Base-by-base conservation (phyloP, 306 rosid genomes). In the Elaeagnus macrophylla region DNA sequence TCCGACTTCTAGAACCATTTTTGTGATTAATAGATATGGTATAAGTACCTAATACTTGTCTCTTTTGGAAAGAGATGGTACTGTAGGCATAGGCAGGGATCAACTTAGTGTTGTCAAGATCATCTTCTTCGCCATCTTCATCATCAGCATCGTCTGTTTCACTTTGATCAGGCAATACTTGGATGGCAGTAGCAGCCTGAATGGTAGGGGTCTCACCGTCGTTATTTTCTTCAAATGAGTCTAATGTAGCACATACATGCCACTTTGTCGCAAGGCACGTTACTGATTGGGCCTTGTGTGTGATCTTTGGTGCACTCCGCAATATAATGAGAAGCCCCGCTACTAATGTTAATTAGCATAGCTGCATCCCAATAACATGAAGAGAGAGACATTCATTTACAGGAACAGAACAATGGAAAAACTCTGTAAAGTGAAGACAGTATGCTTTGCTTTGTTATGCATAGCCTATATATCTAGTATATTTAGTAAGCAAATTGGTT, bases 211-310 rank as follows among this genome's bases (percentile, higher is more conserved):
- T 56, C 5, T 68, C 84, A 7, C 75, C 79, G 0, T 79, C 79
- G 0, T 6, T 63, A 0, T 56, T 25, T 25, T 3, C 88, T 37
- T 90, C 97, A 20, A 86, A 90, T 0, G 94, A 74, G 66, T 91
- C 97, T 73, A 91, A 57, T 45, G 97, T 91, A 0, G 95, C 96
- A 48, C 97, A 91, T 4, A 80, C 94, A 1, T 91, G 97, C 97
- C 97, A 91, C 84, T 91, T 91, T 77, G 97, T 83, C 32, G 95
- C 93, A 17, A 91, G 88, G 9, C 86, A 78, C 5, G 97, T 86
- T 44, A 91, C 84, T 5, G 94, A 78, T 48, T 86, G 97, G 3
- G 91, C 97, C 53, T 84, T 91, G 89, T 91, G 97, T 2, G 96
- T 91, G 55, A 91, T 91, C 67, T 82, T 91, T 1, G 97, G 80